phyloP scores from a whole-genome alignment of 108 stramenopile genomes.

The Skeletonema marinoi region DNA sequence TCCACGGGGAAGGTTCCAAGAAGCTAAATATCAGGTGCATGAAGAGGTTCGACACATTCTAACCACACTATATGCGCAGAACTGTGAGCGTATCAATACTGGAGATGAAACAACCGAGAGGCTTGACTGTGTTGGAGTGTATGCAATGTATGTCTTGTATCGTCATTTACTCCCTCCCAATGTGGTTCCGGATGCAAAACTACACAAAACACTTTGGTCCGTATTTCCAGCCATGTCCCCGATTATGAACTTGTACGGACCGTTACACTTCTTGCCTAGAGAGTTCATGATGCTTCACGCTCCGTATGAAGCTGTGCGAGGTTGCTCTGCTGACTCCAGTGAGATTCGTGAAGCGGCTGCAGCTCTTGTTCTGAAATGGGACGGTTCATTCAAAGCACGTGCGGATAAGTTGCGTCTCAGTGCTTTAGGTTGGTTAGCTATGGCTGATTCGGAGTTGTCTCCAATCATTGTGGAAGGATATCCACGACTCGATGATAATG shows the following conservation, averaged over 20 bases:
- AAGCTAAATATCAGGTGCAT: constrained; percentile 29
- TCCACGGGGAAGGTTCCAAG: constrained; percentile 36
- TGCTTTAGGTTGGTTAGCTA: constrained; percentile 39
- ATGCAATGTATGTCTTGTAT: constrained; percentile 59
- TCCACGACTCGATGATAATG: not conserved
- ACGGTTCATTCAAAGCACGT: constrained; percentile 29
- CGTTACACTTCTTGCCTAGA: constrained; percentile 42
- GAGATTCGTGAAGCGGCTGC: constrained; percentile 35
- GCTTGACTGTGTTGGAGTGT: constrained; percentile 50
- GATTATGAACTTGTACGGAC: constrained; percentile 41
- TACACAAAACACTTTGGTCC: constrained; percentile 46
- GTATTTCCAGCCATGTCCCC: constrained; percentile 48
- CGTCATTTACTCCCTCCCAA: constrained; percentile 45
- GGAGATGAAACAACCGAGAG: constrained; percentile 47
- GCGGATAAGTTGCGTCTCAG: constrained; percentile 25
- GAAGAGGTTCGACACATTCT: constrained; percentile 39
- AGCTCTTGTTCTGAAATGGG: constrained; percentile 40
- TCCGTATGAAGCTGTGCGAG: constrained; percentile 47
- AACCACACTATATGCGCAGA: constrained; percentile 42
- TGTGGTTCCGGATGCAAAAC: constrained; percentile 48
- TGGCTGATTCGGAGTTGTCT: constrained; percentile 41
- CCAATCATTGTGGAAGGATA: constrained; percentile 14
- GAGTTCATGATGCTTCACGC: constrained; percentile 55
- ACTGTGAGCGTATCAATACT: constrained; percentile 43
- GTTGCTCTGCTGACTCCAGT: constrained; percentile 37